Conservation (phyloP, 2,329 filamentous ascomycete genomes). For the Fusarium bulbicola region DNA sequence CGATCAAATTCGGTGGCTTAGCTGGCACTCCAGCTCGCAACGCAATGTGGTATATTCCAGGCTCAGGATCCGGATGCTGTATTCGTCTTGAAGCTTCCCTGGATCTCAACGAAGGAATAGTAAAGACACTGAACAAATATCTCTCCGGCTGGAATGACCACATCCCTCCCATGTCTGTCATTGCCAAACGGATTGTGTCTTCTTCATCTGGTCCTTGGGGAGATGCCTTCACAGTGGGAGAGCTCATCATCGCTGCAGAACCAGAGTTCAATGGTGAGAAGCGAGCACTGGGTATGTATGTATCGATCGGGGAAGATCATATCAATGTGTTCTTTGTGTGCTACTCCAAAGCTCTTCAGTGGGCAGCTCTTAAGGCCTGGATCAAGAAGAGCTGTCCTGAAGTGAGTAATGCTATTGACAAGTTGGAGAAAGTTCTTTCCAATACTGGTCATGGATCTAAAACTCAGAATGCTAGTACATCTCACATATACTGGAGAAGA, state of each 20-base stretch:
- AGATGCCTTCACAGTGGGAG: neutral
- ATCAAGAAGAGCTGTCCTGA: neutral
- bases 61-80: fast-evolving
- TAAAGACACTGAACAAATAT: fast-evolving
- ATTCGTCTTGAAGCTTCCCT: fast-evolving
- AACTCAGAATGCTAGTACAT: fast-evolving
- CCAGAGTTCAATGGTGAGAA: neutral
- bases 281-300: neutral
- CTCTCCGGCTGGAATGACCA: fast-evolving
- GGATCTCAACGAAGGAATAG: fast-evolving
- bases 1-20: fast-evolving
- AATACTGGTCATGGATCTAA: fast-evolving
- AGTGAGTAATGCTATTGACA: neutral
- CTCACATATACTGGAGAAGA: neutral
- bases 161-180: fast-evolving
- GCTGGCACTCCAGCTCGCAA: neutral
- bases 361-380: fast-evolving
- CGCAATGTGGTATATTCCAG: neutral
- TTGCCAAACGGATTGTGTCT: neutral
- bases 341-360: neutral
- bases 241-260: neutral
- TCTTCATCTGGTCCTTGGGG: neutral
- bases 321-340: neutral
- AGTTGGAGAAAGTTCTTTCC: fast-evolving
- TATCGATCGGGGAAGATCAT: neutral